Percentiles rank a stretch among this genome's conserved stretches.
These are phyloP conservation scores for Aspergillus sp. DNA, from an alignment of 2,329 filamentous ascomycete genomes.

Conservation along the genomic window DNA sequence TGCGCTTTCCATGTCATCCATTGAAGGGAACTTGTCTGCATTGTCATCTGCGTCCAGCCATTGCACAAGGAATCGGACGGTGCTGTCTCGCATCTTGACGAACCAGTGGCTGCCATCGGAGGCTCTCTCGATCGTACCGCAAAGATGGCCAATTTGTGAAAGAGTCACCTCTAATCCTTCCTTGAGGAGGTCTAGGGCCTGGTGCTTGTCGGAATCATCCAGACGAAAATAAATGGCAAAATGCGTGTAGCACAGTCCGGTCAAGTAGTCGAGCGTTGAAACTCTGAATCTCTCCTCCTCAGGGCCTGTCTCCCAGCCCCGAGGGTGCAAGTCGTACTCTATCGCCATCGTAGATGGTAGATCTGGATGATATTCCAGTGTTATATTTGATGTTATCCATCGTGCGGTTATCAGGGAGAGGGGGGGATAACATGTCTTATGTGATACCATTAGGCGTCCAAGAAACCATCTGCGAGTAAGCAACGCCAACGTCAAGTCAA, in stretches of 20 bases:
- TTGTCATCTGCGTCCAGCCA: slow-evolving; percentile 33
- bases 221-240: slow-evolving; percentile 43
- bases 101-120: slow-evolving; percentile 36
- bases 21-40: slow-evolving; percentile 35
- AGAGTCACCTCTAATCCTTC: slow-evolving; percentile 39
- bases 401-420: too few species aligned
- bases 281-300: slow-evolving; percentile 39
- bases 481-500: too few species aligned
- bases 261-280: slow-evolving; percentile 39
- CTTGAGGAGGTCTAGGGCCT: slow-evolving; percentile 26
- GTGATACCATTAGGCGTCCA: too few species aligned
- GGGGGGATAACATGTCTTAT: too few species aligned
- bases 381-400: too few species aligned
- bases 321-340: slow-evolving; percentile 30
- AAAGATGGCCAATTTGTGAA: slow-evolving; percentile 38
- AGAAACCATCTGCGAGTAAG: too few species aligned
- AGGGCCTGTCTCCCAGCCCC: slow-evolving; percentile 38
- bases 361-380: too few species aligned
- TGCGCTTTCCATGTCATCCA: slow-evolving; percentile 37
- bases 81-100: slow-evolving; percentile 34
- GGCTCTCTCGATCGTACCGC: slow-evolving; percentile 42
- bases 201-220: slow-evolving; percentile 28
- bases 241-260: slow-evolving; percentile 35
- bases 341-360: not conserved
- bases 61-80: slow-evolving; percentile 36